Evolutionary conservation across 805 yeast species (phyloP).

Genomic region (Lipomyces starkeyi): DNA sequence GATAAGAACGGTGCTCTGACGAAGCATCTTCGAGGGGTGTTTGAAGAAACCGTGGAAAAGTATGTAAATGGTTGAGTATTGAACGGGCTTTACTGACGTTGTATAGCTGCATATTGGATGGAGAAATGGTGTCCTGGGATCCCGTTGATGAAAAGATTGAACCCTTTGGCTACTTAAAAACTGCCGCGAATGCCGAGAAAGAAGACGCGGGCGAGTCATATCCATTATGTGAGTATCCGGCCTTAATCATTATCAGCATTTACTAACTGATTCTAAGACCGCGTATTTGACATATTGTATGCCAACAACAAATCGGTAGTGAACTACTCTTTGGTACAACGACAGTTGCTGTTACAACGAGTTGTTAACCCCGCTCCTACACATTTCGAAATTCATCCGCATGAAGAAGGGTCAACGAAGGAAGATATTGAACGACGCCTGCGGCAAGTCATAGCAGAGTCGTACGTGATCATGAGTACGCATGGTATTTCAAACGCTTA

Average conservation of each 20-base stretch:
- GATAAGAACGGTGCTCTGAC: slow-evolving; percentile 58
- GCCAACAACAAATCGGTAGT: slow-evolving; percentile 71
- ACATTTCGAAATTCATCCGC: slow-evolving; percentile 37
- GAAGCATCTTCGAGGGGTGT: slow-evolving; percentile 53
- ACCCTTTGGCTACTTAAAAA: slow-evolving; percentile 82
- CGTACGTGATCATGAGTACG: slow-evolving; percentile 9
- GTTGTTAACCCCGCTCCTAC: slow-evolving; percentile 48
- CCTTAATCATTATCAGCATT: neutral
- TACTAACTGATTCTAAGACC: slow-evolving; percentile 11
- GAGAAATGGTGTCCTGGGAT: slow-evolving; percentile 93
- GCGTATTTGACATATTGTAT: slow-evolving; percentile 75
- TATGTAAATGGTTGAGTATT: slow-evolving; percentile 42
- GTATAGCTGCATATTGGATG: slow-evolving; percentile 66
- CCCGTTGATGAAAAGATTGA: slow-evolving; percentile 56
- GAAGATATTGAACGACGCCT: slow-evolving; percentile 63
- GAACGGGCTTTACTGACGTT: neutral
- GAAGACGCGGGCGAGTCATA: slow-evolving; percentile 45
- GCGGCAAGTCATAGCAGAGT: slow-evolving; percentile 57
- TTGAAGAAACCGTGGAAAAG: slow-evolving; percentile 47
- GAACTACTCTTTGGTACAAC: slow-evolving; percentile 56
- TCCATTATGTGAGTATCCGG: slow-evolving; percentile 40
- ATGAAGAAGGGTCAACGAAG: slow-evolving; percentile 52
- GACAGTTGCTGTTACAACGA: slow-evolving; percentile 59
- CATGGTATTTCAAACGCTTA: neutral
- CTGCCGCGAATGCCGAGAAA: slow-evolving; percentile 65